Percentiles rank a stretch among this genome's conserved stretches.
phyloP scores from a whole-genome alignment of 23 red algal species.

The Gracilaria vermiculophylla region DNA sequence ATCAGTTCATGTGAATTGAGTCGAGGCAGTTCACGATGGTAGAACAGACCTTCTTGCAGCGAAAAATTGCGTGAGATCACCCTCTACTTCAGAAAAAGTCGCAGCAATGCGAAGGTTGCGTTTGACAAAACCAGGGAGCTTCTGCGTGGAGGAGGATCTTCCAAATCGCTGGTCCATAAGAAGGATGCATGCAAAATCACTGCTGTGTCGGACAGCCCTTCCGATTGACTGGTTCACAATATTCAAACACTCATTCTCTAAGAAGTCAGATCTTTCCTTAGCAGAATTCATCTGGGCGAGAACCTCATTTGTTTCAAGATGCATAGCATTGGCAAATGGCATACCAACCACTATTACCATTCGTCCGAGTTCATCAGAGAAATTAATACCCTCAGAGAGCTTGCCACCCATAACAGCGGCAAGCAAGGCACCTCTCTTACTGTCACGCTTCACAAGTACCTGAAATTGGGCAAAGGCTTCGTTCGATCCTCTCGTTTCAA shows the following conservation, averaged over 20 bases:
- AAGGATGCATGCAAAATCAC: conserved; percentile 84
- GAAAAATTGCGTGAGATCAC: background rate
- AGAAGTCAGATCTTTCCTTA: conserved; percentile 39
- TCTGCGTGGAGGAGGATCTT: background rate
- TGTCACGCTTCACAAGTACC: background rate
- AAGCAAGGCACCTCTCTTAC: conserved; percentile 66
- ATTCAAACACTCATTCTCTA: conserved; percentile 90
- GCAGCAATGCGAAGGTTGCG: background rate
- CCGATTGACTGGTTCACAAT: conserved; percentile 95
- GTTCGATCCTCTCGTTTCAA: conserved; percentile 55
- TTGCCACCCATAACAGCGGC: conserved; percentile 86
- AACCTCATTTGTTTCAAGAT: conserved; percentile 57
- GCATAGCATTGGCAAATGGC: conserved; percentile 81
- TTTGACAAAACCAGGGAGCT: conserved; percentile 51
- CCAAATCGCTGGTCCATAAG: conserved; percentile 81
- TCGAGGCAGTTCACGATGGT: background rate
- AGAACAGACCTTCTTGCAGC: background rate
- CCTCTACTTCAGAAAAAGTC: background rate
- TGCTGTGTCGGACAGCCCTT: conserved; percentile 80
- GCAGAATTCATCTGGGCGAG: conserved; percentile 11
- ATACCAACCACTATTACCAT: conserved; percentile 86
- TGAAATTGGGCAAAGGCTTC: conserved; percentile 31
- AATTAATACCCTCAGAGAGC: conserved; percentile 98
- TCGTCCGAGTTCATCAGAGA: conserved; percentile 91
- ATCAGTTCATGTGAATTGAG: too few species aligned